Percentiles rank a stretch among this genome's conserved stretches.
These are phyloP conservation scores for Xylaria sp. DNA, from an alignment of 495 filamentous ascomycete species.

Conservation along the genomic window DNA sequence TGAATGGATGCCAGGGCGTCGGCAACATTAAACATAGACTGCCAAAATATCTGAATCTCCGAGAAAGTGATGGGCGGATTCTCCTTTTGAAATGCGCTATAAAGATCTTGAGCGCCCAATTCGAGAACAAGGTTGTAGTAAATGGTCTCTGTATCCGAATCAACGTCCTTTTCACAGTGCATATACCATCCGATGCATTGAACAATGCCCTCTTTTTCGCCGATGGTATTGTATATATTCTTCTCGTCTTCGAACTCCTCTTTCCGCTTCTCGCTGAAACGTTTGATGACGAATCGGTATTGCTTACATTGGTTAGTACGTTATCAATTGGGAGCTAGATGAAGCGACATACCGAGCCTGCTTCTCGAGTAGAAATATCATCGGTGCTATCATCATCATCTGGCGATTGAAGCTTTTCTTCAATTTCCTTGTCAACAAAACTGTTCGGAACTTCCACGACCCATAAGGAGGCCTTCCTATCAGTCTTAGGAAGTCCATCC, in stretches of 20 bases:
- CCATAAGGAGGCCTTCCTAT: slow-evolving; percentile 12
- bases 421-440: slow-evolving; percentile 4
- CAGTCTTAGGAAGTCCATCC: slow-evolving; percentile 13
- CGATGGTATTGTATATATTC: slow-evolving; percentile 36
- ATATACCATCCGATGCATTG: slow-evolving; percentile 37
- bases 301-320: neutral
- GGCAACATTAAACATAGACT: slow-evolving; percentile 41
- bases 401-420: neutral
- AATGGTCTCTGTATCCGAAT: neutral
- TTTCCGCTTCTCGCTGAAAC: slow-evolving; percentile 32
- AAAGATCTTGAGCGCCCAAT: slow-evolving; percentile 43
- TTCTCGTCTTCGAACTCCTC: slow-evolving; percentile 35
- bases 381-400: neutral
- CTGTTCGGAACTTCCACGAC: slow-evolving; percentile 4
- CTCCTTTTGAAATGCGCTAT: slow-evolving; percentile 35
- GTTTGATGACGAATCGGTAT: slow-evolving; percentile 17
- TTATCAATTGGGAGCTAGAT: neutral
- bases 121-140: slow-evolving; percentile 45
- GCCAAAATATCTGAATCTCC: slow-evolving; percentile 43
- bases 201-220: slow-evolving; percentile 36
- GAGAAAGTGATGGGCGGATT: slow-evolving; percentile 36
- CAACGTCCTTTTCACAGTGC: slow-evolving; percentile 14
- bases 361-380: neutral
- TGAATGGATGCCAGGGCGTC: slow-evolving; percentile 35
- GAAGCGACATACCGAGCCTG: slow-evolving; percentile 12